Evolutionary conservation across 2,329 filamentous ascomycete species (phyloP).

Genomic region (Calonectria pauciramosa): DNA sequence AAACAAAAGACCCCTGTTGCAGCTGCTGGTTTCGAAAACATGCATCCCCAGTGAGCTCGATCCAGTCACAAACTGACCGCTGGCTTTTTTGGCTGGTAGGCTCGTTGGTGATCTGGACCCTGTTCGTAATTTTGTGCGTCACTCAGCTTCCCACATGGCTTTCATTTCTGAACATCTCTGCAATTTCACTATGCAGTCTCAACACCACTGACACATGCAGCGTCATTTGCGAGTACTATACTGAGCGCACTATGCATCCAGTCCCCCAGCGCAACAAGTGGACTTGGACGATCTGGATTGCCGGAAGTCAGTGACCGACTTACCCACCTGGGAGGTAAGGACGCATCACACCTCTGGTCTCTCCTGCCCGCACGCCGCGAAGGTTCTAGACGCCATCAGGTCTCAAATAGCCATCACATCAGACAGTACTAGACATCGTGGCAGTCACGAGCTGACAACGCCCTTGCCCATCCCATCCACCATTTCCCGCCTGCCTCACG

Average conservation of each 20-base stretch:
- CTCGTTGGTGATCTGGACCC: neutral
- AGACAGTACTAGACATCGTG: constrained; percentile 16
- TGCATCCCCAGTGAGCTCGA: neutral
- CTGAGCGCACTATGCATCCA: neutral
- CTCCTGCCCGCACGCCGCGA: neutral
- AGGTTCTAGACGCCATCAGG: constrained; percentile 5
- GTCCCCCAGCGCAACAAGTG: neutral
- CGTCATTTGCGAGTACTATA: constrained; percentile 3
- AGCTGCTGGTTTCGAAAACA: neutral
- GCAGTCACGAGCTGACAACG: constrained; percentile 10
- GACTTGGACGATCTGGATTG: neutral
- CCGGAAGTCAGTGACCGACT: neutral
- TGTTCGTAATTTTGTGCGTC: neutral
- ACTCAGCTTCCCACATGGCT: neutral
- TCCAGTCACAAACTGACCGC: neutral
- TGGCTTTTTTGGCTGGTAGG: neutral
- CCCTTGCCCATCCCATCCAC: neutral
- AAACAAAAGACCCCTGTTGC: constrained; percentile 21
- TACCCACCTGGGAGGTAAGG: neutral
- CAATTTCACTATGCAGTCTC: constrained; percentile 4
- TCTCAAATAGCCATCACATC: constrained; percentile 18
- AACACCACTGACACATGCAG: neutral
- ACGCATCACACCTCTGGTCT: neutral
- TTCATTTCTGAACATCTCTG: constrained; percentile 4
- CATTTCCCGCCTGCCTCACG: neutral